Evolutionary conservation across 345 rosid species (phyloP), one percentile per base, ranked within the genome.

Genomic region (Melastoma malabathricum): DNA sequence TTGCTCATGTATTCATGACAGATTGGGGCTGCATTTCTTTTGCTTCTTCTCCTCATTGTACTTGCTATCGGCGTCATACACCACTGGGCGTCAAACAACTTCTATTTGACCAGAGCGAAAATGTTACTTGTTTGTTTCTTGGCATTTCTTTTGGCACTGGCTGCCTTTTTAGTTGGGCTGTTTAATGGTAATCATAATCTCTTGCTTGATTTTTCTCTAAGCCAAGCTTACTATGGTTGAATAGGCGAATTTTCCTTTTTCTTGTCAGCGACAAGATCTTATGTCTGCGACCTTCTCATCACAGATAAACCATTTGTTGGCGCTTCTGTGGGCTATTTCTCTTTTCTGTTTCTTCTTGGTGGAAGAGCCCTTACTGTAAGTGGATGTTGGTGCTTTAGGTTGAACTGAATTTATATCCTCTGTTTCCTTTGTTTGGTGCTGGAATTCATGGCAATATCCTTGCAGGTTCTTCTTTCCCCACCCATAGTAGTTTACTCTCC

Each of bases 401-500:
- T 51, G 3, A 34, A 34, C 41, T 34, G 12, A 34, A 34, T 34
- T 34, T 34, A 34, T 12, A 9, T 34, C 41, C 12, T 34, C 6
- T 34, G 10, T 34, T 34, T 34, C 41, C 41, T 34, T 34, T 8
- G 41, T 34, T 34, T 34, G 41, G 41, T 34, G 41, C 41, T 12
- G 41, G n/a, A 29, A 49, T 58, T 58, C 18, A 16, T 22, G 9
- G 45, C 20, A 9, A n/a, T 52, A 7, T 51, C 34, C 70, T 29
- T 51, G 45, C 67, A 93, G 99, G 99, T 93, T 66, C 97, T 93
- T 70, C 94, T 93, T 58, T 93, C 99, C 44, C 99, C 97, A 22
- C 99, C 99, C 25, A 85, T 93, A 63, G 97, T 93, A 44, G 99
- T 93, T 66, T 93, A 93, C 74, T 93, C 99, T 48, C 97, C 99